These are phyloP conservation scores for Triticum monococcum DNA, from an alignment of 176 grass and related monocot species.

Conservation along the genomic window DNA sequence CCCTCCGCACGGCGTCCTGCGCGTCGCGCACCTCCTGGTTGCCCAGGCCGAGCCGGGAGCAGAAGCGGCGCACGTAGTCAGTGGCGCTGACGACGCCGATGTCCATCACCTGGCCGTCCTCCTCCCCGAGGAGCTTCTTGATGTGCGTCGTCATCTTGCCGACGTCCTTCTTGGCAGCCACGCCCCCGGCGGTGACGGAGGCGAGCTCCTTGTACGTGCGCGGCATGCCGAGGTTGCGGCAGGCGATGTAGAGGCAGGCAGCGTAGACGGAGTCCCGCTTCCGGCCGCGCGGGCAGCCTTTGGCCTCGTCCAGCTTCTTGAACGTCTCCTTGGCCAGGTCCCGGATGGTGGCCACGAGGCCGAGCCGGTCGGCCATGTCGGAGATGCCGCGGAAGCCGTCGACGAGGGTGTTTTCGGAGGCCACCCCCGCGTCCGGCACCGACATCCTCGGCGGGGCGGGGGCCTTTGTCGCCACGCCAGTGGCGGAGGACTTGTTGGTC, in stretches of 20 bases:
- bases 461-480: not conserved
- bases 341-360: constrained; percentile 30
- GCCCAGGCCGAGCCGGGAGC: constrained; percentile 30
- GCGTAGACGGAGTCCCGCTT: constrained; percentile 31
- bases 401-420: not conserved
- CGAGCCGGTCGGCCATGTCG: constrained; percentile 45
- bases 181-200: not conserved
- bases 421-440: not conserved
- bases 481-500: not conserved
- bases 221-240: constrained; percentile 40
- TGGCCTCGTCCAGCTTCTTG: constrained; percentile 24
- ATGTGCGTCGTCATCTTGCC: constrained; percentile 23
- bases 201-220: constrained; percentile 45
- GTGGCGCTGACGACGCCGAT: constrained; percentile 24
- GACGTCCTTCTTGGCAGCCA: constrained; percentile 23
- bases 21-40: constrained; percentile 37
- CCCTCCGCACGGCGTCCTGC: constrained; percentile 10
- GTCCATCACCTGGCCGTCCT: not conserved
- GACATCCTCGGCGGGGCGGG: not conserved
- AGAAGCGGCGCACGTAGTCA: constrained; percentile 34
- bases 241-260: constrained; percentile 43
- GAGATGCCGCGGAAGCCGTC: constrained; percentile 25
- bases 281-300: not conserved
- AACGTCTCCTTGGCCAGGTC: constrained; percentile 33
- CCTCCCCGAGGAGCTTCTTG: constrained; percentile 41